These are phyloP conservation scores for Ligustrum vulgare DNA, from an alignment of 257 asterid genomes.

Conservation along the genomic window DNA sequence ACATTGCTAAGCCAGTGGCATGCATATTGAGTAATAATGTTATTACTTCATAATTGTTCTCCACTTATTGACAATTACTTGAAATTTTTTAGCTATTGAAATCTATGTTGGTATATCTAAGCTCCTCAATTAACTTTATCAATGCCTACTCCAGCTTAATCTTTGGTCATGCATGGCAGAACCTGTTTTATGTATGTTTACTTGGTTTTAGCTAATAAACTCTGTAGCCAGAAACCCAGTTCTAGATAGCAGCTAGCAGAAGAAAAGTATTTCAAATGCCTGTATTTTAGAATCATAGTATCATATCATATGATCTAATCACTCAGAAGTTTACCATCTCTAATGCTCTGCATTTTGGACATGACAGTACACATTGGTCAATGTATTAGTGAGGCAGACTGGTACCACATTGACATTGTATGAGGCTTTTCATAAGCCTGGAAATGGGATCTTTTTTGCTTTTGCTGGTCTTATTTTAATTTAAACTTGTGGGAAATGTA, in stretches of 20 bases:
- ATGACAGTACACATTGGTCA: neutral
- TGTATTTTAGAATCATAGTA: neutral
- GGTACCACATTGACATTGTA: neutral
- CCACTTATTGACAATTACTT: neutral
- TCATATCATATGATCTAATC: neutral
- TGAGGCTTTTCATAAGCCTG: neutral
- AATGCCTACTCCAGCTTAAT: conserved; percentile 7
- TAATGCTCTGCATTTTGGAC: conserved; percentile 7
- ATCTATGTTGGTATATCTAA: conserved; percentile 15
- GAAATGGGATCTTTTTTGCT: neutral
- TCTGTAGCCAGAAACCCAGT: neutral
- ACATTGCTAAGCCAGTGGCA: conserved; percentile 11
- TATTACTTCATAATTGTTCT: neutral
- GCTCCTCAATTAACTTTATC: neutral
- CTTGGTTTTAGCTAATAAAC: neutral
- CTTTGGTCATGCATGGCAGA: neutral
- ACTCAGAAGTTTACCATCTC: neutral
- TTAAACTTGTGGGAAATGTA: conserved; percentile 6
- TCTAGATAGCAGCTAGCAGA: neutral
- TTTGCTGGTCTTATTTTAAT: conserved; percentile 19
- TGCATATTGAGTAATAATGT: conserved; percentile 7
- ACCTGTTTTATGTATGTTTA: conserved; percentile 14
- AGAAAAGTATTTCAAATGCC: neutral
- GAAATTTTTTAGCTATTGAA: neutral
- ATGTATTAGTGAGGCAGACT: conserved; percentile 12